Conservation (phyloP, 1,284 basidiomycete species). For the Rhodotorula sp. region DNA sequence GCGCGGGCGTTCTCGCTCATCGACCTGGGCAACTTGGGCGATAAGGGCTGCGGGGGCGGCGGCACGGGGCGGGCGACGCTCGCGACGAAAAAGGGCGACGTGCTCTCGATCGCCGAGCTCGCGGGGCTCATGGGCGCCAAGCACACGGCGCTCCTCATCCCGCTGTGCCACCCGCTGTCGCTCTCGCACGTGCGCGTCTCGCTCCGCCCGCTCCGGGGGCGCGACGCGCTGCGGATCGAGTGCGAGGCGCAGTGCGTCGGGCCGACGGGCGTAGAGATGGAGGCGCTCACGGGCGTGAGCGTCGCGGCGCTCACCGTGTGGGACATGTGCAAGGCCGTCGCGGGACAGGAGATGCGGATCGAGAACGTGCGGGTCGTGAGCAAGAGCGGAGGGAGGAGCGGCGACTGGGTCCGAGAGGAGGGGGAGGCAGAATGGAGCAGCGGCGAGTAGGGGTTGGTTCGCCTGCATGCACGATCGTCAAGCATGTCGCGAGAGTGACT, state of each 20-base stretch:
- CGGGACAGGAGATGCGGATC: slow-evolving; percentile 72
- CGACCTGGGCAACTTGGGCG: slow-evolving; percentile 23
- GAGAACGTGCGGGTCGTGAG: slow-evolving; percentile 63
- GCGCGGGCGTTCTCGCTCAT: slow-evolving; percentile 65
- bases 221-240: slow-evolving; percentile 63
- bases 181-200: slow-evolving; percentile 68
- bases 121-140: slow-evolving; percentile 87
- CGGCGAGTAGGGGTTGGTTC: no score
- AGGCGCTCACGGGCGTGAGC: slow-evolving; percentile 80
- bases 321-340: slow-evolving; percentile 90
- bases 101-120: slow-evolving; percentile 73
- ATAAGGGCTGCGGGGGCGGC: not conserved
- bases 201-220: slow-evolving; percentile 50
- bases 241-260: slow-evolving; percentile 73
- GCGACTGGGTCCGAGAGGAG: slow-evolving; percentile 51
- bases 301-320: slow-evolving; percentile 79
- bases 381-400: slow-evolving; percentile 74
- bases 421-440: not conserved
- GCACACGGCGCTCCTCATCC: slow-evolving; percentile 75
- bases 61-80: not conserved
- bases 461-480: no score
- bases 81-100: slow-evolving; percentile 67
- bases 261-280: slow-evolving; percentile 89
- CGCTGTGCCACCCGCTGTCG: slow-evolving; percentile 76
- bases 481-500: not conserved